Evolutionary conservation across 257 asterid species (phyloP), one percentile per base, ranked within the genome.

Genomic region (Nicotiana attenuata): DNA sequence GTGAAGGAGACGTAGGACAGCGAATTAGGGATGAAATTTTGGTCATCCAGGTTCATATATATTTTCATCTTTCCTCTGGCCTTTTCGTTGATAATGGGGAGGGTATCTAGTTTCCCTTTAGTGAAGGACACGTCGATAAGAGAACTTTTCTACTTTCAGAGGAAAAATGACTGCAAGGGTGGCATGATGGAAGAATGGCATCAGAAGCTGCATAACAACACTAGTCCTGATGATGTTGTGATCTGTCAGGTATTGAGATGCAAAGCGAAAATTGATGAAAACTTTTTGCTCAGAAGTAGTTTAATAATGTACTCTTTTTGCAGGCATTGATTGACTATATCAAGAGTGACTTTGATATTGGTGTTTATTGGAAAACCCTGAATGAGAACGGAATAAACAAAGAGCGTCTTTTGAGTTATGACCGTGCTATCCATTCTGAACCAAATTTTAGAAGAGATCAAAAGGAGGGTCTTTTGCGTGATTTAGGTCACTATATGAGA

Each of bases 131-230:
- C 63, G 65, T 61, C 84, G 80, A 59, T 8, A 55, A 20, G 53
- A 59, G 52, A 15, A 24, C 79, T 73, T 52, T 88, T 63, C 55
- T 71, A 78, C 84, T 75, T 86, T 83, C 92, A 94, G 98, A 92
- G 98, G 78, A 93, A 96, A 5, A 96, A 96, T 84, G 89, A 93
- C 26, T 93, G 98, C 89, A 94, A 96, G 80, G 99, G 99, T 81
- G 99, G 94, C 79, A 90, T 96, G 87, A 94, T 96, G 99, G 99
- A 96, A 90, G 91, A 96, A 87, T 96, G 99, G 99, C 99, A 96
- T 88, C 99, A 96, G 87, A 96, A 96, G 85, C 91, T 96, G 81
- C 99, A 96, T 82, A 96, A 96, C 82, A 96, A 96, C 89, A 96
- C 99, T 31, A 96, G 99, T 82, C 99, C 99, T 80, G 99, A 96